Evolutionary conservation across 2,329 filamentous ascomycete species (phyloP).

Genomic region (Chalaropsis thielavioides): DNA sequence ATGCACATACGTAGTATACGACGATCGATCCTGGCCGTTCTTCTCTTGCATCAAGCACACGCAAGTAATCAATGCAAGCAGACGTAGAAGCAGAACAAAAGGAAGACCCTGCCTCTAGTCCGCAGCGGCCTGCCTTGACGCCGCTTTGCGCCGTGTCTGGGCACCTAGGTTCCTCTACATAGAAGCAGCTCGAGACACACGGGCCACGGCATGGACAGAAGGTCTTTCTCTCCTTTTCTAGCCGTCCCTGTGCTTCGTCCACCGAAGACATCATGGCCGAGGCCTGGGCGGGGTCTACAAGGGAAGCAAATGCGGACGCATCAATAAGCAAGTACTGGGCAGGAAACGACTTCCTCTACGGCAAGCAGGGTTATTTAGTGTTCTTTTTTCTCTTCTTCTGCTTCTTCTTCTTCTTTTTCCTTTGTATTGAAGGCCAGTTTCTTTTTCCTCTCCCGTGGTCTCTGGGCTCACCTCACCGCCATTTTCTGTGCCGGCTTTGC

Average conservation of each 20-base stretch:
- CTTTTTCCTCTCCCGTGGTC: neutral
- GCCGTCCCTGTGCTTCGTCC: neutral
- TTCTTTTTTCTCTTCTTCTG: neutral
- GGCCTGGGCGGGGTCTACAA: neutral
- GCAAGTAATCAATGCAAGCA: constrained; percentile 4
- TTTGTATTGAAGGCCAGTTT: neutral
- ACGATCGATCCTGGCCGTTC: neutral
- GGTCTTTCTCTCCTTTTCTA: neutral
- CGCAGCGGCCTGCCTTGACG: too few species aligned
- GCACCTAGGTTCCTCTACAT: neutral
- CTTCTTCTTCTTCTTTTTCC: neutral
- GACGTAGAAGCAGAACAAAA: neutral
- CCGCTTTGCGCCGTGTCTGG: neutral
- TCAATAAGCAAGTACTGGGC: neutral
- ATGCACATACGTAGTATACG: neutral
- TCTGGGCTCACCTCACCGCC: neutral
- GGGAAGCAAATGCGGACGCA: neutral
- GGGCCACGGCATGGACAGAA: neutral
- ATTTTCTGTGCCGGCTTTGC: neutral
- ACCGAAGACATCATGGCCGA: neutral
- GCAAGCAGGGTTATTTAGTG: neutral
- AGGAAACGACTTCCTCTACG: neutral
- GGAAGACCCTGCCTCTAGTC: neutral
- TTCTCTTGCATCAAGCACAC: constrained; percentile 4
- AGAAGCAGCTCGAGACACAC: neutral